Evolutionary conservation across 2,329 filamentous ascomycete genomes (phyloP).

Genomic region (Sporothrix mexicana): DNA sequence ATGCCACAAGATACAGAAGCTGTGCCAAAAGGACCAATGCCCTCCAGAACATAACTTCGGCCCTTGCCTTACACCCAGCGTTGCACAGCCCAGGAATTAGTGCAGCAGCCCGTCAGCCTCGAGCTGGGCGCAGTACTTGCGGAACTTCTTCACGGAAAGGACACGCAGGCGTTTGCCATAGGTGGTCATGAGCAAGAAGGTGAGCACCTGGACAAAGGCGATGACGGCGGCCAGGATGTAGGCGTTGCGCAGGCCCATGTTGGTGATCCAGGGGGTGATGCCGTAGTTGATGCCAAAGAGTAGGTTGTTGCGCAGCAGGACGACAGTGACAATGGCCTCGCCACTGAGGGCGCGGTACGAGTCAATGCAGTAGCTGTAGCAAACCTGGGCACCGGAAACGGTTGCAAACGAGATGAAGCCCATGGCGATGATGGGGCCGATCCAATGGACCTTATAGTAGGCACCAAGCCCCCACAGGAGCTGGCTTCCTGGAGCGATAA

Average conservation of each 20-base stretch:
- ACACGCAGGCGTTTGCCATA: background rate
- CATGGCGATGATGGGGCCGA: slow-evolving; percentile 3
- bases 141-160: background rate
- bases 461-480: background rate
- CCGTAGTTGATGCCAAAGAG: slow-evolving; percentile 17
- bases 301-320: slow-evolving; percentile 5
- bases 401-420: slow-evolving; percentile 15
- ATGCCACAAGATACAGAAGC: too few relatives aligned
- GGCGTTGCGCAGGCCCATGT: background rate
- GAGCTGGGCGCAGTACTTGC: slow-evolving; percentile 12
- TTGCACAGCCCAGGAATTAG: too few relatives aligned
- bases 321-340: slow-evolving; percentile 7
- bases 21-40: too few relatives aligned
- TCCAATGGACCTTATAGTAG: slow-evolving; percentile 16
- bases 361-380: slow-evolving; percentile 13
- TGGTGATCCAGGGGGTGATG: slow-evolving; percentile 9
- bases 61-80: too few relatives aligned
- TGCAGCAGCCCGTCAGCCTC: slow-evolving; percentile 2
- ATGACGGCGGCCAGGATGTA: background rate
- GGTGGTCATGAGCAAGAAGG: background rate
- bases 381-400: background rate
- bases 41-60: background rate
- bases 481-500: background rate
- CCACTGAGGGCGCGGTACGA: slow-evolving; percentile 5
- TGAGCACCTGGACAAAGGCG: background rate